phyloP scores from a whole-genome alignment of 257 asterid species.

The Solanum sitiens region DNA sequence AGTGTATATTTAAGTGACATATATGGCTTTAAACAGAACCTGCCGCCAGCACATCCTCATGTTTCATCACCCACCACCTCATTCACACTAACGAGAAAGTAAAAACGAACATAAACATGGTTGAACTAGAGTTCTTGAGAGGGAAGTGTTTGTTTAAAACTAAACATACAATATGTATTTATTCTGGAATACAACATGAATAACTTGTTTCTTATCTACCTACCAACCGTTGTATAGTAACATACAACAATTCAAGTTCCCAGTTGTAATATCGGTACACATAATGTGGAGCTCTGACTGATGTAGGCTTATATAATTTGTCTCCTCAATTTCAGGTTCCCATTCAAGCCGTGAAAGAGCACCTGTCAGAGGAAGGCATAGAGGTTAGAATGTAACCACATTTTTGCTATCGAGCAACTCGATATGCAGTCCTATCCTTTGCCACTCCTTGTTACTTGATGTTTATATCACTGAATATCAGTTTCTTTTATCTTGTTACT shows the following conservation, averaged over 20 bases:
- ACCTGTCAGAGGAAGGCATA: conserved; percentile 36
- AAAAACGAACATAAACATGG: background rate
- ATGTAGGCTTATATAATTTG: background rate
- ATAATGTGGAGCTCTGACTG: background rate
- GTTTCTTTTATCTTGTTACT: background rate
- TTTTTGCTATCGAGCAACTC: background rate
- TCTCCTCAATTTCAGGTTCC: conserved; percentile 37
- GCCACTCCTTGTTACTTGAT: background rate
- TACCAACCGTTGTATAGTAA: background rate
- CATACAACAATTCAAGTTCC: background rate
- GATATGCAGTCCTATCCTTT: background rate
- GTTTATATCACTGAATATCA: background rate
- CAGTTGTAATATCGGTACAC: background rate
- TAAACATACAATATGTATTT: background rate
- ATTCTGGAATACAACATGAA: background rate
- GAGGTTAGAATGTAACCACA: conserved; percentile 38
- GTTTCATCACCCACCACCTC: background rate
- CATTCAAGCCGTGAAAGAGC: conserved; percentile 53
- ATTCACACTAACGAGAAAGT: background rate
- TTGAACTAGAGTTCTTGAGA: background rate
- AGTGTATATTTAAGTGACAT: background rate
- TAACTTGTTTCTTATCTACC: background rate
- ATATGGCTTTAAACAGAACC: background rate
- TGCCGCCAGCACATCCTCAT: background rate
- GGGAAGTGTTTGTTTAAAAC: background rate